A percentile compares a stretch with the other conserved stretches of the same genome.
phyloP scores from a whole-genome alignment of 2,329 filamentous ascomycete species.

The Curvularia sp. region DNA sequence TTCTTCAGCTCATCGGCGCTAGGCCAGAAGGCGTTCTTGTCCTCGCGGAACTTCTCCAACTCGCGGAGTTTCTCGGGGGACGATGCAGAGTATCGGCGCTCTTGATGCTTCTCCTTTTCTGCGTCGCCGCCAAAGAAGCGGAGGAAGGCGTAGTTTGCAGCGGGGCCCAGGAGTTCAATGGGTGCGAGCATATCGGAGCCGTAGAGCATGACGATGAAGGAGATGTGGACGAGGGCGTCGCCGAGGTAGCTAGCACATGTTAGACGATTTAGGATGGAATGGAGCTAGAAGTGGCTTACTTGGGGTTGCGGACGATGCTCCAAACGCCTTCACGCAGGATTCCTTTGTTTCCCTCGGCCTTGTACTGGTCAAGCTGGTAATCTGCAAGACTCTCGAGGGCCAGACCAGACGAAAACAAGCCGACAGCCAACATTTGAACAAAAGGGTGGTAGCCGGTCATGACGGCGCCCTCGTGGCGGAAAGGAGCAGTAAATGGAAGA shows the following conservation, averaged over 20 bases:
- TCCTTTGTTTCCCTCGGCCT: constrained; percentile 51
- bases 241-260: constrained; percentile 63
- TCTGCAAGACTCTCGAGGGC: constrained; percentile 65
- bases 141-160: constrained; percentile 67
- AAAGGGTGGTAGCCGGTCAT: constrained; percentile 49
- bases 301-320: constrained; percentile 68
- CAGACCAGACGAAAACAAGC: constrained; percentile 64
- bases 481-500: constrained; percentile 64
- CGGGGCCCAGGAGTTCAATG: constrained; percentile 61
- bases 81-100: constrained; percentile 60
- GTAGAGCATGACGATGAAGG: constrained; percentile 66
- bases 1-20: constrained; percentile 59
- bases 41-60: constrained; percentile 59
- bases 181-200: constrained; percentile 63
- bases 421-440: constrained; percentile 57
- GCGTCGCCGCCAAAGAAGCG: constrained; percentile 65
- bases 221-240: constrained; percentile 65
- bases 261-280: background rate
- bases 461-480: constrained; percentile 55
- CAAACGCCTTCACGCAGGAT: constrained; percentile 66
- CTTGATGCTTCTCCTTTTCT: constrained; percentile 62
- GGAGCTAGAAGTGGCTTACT: constrained; percentile 55
- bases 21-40: constrained; percentile 70
- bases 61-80: constrained; percentile 62
- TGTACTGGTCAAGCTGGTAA: constrained; percentile 62